Evolutionary conservation across 345 rosid species (phyloP).

Genomic region (Alliaria petiolata): DNA sequence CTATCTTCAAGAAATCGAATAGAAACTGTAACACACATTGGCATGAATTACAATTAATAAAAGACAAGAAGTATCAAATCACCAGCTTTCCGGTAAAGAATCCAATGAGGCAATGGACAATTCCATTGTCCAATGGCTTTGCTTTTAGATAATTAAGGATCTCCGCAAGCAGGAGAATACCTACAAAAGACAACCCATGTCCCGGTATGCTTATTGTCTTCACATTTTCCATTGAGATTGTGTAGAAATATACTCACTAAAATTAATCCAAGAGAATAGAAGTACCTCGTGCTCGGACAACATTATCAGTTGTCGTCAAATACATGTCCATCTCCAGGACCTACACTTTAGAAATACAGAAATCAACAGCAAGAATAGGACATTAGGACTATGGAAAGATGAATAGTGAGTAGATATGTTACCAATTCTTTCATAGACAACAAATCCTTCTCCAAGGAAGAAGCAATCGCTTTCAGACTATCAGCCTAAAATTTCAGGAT

Average conservation of each 20-base stretch:
- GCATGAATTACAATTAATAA: neutral
- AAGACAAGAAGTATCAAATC: slow-evolving; percentile 18
- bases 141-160: slow-evolving; percentile 45
- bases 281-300: slow-evolving; percentile 74
- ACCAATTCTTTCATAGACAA: slow-evolving; percentile 60
- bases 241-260: neutral
- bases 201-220: too few relatives aligned
- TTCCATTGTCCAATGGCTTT: slow-evolving; percentile 52
- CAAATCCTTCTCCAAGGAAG: slow-evolving; percentile 52
- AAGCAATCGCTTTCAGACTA: slow-evolving; percentile 54
- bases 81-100: slow-evolving; percentile 84
- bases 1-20: neutral
- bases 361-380: neutral
- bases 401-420: neutral
- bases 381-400: neutral
- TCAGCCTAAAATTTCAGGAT: slow-evolving; percentile 44
- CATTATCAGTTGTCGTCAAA: slow-evolving; percentile 66
- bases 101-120: slow-evolving; percentile 52
- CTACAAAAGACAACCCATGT: slow-evolving; percentile 35
- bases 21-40: neutral
- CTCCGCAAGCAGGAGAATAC: slow-evolving; percentile 82
- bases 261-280: neutral
- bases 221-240: neutral
- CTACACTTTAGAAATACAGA: slow-evolving; percentile 29
- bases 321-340: slow-evolving; percentile 84